Base-by-base conservation (phyloP, 2,329 filamentous ascomycete genomes). In the Metarhizium humberi region DNA sequence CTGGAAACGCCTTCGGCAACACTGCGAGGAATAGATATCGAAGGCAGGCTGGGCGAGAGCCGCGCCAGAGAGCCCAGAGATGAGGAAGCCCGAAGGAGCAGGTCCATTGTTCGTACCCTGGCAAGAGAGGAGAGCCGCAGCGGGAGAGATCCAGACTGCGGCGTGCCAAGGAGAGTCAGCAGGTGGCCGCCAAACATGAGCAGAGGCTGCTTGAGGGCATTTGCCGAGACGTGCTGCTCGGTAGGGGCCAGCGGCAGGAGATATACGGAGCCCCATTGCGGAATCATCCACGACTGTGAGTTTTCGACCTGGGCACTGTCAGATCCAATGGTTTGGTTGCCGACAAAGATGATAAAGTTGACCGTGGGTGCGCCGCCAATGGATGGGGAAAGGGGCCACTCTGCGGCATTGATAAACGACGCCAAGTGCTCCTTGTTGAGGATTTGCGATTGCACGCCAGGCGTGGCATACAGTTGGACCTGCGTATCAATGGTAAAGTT, bases 401-500 rank as follows among this genome's bases (percentile, higher is more conserved):
- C 94, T 2, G 94, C 94, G 2, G 92, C 92, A 65, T 99, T 99
- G 71, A 99, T 91, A 66, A 99, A 99, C 1, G 89, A 92, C 42
- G 90, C 90, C 1, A 99, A 78, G 63, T 96, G 91, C 62, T 95
- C 88, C 67, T 90, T 92, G 63, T 82, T 85, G 40, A 99, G 74
- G 0, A 87, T 78, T 29, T 85, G 73, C 16, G 78, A 77, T 63
- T 81, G 78, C 1, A 82, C 80, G n/a, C 84, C 80, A 0, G 83
- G 81, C 1, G 76, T 74, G n/a, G 94, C 92, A 67, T 96, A 96
- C 0, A 97, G 80, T 71, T 99, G 94, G 3, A 99, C 88, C 71
- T 99, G 94, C 0, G 91, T 95, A 67, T 97, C 92, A 51, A 97
- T 86, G 14, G 92, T 96, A 66, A 99, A 97, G 68, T 95, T 92